Percentiles rank a stretch among this genome's conserved stretches.
These are phyloP conservation scores for Triticum dicoccoides DNA, from an alignment of 176 grass and related monocot species.

Conservation along the genomic window DNA sequence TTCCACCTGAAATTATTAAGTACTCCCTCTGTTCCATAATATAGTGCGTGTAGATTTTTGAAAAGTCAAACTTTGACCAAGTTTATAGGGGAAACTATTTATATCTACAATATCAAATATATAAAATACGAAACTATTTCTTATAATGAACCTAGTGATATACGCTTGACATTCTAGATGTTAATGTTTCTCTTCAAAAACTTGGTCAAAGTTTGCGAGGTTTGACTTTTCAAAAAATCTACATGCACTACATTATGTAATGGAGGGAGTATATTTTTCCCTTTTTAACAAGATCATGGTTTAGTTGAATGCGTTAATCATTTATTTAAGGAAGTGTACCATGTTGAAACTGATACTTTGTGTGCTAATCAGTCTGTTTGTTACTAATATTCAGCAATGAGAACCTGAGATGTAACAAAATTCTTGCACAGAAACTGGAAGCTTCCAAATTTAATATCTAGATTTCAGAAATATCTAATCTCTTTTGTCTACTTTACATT, in stretches of 20 bases:
- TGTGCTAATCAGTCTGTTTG: background rate
- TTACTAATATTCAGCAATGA: background rate
- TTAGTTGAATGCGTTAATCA: background rate
- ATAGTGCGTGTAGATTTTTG: too few species aligned
- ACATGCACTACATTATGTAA: too few species aligned
- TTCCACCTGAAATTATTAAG: background rate
- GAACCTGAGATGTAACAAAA: background rate
- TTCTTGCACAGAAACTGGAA: background rate
- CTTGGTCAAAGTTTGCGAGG: too few species aligned
- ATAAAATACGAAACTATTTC: too few species aligned
- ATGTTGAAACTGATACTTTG: background rate
- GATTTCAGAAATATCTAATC: background rate
- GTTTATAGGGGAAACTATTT: too few species aligned
- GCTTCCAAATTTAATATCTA: background rate
- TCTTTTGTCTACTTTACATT: background rate
- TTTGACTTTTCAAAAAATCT: too few species aligned
- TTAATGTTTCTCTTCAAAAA: too few species aligned
- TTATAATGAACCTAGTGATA: too few species aligned
- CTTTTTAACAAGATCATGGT: background rate
- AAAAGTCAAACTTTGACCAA: too few species aligned
- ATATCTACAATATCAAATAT: too few species aligned
- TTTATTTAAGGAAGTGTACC: constrained; percentile 4
- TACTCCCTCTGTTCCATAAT: too few species aligned
- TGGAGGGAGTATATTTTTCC: background rate
- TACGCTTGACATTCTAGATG: too few species aligned